Conservation (phyloP, 345 rosid genomes). For the Trapa bicornis region DNA sequence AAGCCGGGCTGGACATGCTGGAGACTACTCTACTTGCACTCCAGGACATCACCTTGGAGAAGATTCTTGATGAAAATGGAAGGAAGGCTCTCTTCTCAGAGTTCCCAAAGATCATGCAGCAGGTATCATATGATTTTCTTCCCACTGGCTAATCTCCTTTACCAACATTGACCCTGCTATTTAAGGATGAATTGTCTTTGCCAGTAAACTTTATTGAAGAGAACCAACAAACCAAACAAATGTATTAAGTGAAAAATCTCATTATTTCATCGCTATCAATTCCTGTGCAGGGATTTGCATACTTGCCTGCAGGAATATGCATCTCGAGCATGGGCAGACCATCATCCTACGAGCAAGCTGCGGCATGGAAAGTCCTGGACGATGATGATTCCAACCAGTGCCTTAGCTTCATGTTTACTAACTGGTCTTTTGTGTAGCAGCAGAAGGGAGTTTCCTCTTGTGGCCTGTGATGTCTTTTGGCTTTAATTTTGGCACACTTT, state of each 20-base stretch:
- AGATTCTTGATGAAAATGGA: constrained; percentile 68
- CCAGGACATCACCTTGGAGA: constrained; percentile 87
- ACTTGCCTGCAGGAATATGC: constrained; percentile 71
- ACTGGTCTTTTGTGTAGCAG: constrained; percentile 72
- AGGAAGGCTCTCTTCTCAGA: constrained; percentile 62
- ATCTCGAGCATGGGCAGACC: constrained; percentile 84
- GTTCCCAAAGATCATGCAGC: constrained; percentile 87
- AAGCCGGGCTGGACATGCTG: constrained; percentile 93
- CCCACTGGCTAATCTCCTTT: too few species aligned
- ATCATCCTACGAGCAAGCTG: constrained; percentile 65
- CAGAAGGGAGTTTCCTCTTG: not conserved
- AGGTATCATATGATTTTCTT: constrained; percentile 28
- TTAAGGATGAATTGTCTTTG: too few species aligned
- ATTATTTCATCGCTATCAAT: not conserved
- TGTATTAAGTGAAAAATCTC: not conserved
- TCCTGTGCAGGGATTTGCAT: constrained; percentile 48
- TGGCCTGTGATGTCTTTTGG: not conserved
- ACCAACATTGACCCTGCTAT: too few species aligned
- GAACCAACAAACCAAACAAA: not conserved
- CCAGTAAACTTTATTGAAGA: too few species aligned
- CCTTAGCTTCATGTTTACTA: constrained; percentile 71
- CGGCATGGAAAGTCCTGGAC: constrained; percentile 78
- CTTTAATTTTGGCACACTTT: not conserved
- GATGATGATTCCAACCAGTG: constrained; percentile 70
- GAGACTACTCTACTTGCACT: constrained; percentile 88